phyloP scores from a whole-genome alignment of 2,329 filamentous ascomycete species.

The Penicillium sp. region DNA sequence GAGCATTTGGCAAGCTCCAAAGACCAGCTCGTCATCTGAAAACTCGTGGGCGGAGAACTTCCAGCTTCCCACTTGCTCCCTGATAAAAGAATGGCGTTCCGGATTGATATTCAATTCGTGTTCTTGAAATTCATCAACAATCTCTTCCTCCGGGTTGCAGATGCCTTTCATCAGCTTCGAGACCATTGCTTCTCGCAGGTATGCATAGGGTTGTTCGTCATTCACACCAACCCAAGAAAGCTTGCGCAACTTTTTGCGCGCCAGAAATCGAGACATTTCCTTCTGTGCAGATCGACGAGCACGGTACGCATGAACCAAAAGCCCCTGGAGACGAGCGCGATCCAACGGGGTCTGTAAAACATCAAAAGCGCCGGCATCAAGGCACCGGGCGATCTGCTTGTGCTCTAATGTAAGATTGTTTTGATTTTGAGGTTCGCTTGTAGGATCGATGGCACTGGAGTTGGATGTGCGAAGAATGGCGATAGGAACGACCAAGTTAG shows the following conservation, averaged over 20 bases:
- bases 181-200: conserved; percentile 88
- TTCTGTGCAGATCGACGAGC: conserved; percentile 75
- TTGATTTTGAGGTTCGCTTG: conserved; percentile 30
- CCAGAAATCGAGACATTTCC: conserved; percentile 73
- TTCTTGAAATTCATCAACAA: conserved; percentile 64
- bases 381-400: conserved; percentile 67
- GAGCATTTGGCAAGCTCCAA: conserved; percentile 85
- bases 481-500: conserved; percentile 55
- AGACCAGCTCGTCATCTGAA: conserved; percentile 85
- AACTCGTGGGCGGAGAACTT: conserved; percentile 88
- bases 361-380: conserved; percentile 86
- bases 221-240: conserved; percentile 90
- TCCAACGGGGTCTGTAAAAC: conserved; percentile 81
- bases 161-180: conserved; percentile 88
- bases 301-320: conserved; percentile 83
- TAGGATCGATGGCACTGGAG: conserved; percentile 20
- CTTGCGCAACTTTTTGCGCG: conserved; percentile 75
- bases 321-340: conserved; percentile 70
- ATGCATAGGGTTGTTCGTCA: conserved; percentile 84
- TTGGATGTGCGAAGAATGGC: conserved; percentile 47
- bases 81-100: conserved; percentile 68
- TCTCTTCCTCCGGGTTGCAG: conserved; percentile 68
- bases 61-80: conserved; percentile 75
- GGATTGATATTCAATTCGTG: conserved; percentile 69
- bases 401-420: conserved; percentile 48